Conservation (phyloP, 2,329 filamentous ascomycete genomes). For the Orbilia oligospora region DNA sequence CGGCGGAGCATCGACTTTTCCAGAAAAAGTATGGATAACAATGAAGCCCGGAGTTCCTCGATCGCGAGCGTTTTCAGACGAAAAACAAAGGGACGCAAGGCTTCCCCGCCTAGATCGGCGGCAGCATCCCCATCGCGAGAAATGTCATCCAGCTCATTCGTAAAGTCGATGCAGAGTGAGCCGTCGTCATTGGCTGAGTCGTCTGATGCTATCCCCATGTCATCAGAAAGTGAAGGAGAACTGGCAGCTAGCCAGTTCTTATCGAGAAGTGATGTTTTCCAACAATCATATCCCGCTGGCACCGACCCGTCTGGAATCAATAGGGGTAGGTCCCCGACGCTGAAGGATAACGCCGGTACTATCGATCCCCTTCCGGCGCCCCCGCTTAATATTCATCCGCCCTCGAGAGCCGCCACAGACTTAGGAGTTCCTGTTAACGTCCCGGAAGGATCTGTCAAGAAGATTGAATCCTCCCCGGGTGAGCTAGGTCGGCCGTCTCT, state of each 20-base stretch:
- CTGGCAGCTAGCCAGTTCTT: slow-evolving; percentile 93
- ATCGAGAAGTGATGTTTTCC: slow-evolving; percentile 87
- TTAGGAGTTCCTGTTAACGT: slow-evolving; percentile 10
- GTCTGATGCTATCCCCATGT: slow-evolving; percentile 76
- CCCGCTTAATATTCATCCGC: slow-evolving; percentile 51
- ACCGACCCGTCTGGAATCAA: slow-evolving; percentile 38
- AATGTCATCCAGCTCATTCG: slow-evolving; percentile 48
- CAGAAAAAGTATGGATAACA: slow-evolving; percentile 51
- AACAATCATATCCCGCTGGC: slow-evolving; percentile 74
- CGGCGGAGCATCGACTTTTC: slow-evolving; percentile 71
- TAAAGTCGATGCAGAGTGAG: slow-evolving; percentile 59
- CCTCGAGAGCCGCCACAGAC: slow-evolving; percentile 50
- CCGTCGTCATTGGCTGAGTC: slow-evolving; percentile 67
- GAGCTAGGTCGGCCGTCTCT: slow-evolving; percentile 46
- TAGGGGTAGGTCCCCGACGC: slow-evolving; percentile 52
- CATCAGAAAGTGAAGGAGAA: slow-evolving; percentile 79
- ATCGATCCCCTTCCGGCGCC: slow-evolving; percentile 42
- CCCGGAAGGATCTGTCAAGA: slow-evolving; percentile 29
- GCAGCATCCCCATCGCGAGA: slow-evolving; percentile 43
- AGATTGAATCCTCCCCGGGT: slow-evolving; percentile 42
- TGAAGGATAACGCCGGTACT: slow-evolving; percentile 50
- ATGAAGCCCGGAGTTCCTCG: slow-evolving; percentile 61
- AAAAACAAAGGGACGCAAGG: slow-evolving; percentile 33
- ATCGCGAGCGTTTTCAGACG: slow-evolving; percentile 44
- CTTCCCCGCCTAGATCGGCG: slow-evolving; percentile 35